Evolutionary conservation across 257 asterid species (phyloP), one percentile per base, ranked within the genome.

Genomic region (Cruciata laevipes): DNA sequence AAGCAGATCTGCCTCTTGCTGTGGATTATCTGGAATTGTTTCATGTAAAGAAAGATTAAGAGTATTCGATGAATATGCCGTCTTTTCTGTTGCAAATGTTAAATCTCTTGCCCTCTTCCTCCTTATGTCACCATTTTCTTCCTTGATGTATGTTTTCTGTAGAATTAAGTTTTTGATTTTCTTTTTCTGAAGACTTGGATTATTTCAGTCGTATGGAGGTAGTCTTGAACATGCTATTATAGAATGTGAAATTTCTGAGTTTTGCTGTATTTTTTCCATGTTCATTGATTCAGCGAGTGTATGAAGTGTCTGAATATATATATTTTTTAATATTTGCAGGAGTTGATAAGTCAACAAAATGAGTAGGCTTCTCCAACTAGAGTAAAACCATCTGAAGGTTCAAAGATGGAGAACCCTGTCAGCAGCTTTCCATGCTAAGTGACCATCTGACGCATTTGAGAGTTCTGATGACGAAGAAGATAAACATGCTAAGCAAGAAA

Each of bases 391-490:
- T 73, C 51, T 47, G 79, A 74, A 4, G 81, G 68, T 53, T 40
- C 66, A 72, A 53, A 73, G 52, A 68, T 31, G 47, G 93, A 86
- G 73, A 92, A 93, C 79, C 96, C 96, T 32, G 89, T 93, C 44
- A 86, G 74, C 76, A 85, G 86, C 68, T 81, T 90, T 81, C 78
- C 90, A 35, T 35, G 38, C 87, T 78, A 35, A 35, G 38, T 35
- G 4, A 7, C 8, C 8, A 7, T 35, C 38, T 5, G 38, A 35
- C 40, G 95, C 89, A 17, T 90, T 90, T 73, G 95, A 77, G 68
- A 93, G 90, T 80, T 87, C 94, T 63, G 96, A 87, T 73, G 97
- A 83, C 12, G 97, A 90, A 12, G 58, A 52, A 25, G 92, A 86
- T 68, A 86, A 87, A 27, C 23, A 7, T 55, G 13, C 47, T 38